phyloP scores from a whole-genome alignment of 208 protist genomes.

The Acanthamoeba royreba region DNA sequence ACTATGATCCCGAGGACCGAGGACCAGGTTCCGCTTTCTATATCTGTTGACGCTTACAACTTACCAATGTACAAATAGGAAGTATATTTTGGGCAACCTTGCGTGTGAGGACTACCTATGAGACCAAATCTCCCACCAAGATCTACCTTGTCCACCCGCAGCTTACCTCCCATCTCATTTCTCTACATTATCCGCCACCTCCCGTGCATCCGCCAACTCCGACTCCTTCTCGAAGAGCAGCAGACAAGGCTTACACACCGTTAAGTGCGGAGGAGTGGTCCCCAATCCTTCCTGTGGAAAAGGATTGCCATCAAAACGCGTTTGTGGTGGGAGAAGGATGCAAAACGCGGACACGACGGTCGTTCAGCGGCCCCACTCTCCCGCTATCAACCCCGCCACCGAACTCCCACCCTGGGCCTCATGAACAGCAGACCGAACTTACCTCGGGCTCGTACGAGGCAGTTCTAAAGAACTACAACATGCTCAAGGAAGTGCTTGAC shows the following conservation, averaged over 20 bases:
- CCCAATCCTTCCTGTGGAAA: background rate
- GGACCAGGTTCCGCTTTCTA: background rate
- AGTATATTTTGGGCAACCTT: background rate
- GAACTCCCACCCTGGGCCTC: background rate
- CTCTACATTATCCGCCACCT: background rate
- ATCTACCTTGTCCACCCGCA: background rate
- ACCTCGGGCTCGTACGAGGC: background rate
- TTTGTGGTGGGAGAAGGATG: too few relatives aligned
- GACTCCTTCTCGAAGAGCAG: background rate
- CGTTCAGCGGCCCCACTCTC: background rate
- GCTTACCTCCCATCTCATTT: background rate
- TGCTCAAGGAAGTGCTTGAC: background rate
- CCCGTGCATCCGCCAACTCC: background rate
- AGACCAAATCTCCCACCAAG: background rate
- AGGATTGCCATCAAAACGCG: too few relatives aligned
- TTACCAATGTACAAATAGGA: background rate
- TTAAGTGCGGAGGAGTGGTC: too few relatives aligned
- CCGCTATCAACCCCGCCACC: background rate
- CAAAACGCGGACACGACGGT: too few relatives aligned
- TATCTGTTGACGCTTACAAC: background rate
- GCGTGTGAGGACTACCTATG: background rate
- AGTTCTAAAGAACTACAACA: background rate
- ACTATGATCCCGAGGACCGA: background rate
- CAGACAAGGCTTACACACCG: background rate
- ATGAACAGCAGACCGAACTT: background rate